Conservation (phyloP, 768 basidiomycete genomes). For the Imleria badia region DNA sequence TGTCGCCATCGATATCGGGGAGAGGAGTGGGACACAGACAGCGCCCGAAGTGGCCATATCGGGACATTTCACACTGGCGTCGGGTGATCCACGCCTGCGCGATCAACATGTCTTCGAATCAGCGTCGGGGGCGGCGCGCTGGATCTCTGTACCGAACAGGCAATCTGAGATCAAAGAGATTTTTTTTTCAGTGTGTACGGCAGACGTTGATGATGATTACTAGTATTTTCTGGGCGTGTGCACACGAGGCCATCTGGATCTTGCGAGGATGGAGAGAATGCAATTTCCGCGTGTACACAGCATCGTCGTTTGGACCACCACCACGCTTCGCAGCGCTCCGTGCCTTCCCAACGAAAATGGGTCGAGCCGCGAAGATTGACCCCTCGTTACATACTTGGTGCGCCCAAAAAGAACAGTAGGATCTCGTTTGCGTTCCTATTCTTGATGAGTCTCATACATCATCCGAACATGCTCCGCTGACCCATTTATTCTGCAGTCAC, state of each 20-base stretch:
- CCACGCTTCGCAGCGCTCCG: slow-evolving; percentile 16
- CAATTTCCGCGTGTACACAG: slow-evolving; percentile 35
- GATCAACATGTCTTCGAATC: background rate
- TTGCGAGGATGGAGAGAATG: slow-evolving; percentile 17
- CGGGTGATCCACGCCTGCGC: slow-evolving; percentile 4
- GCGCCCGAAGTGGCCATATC: slow-evolving; percentile 1
- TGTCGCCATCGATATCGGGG: slow-evolving; percentile 8
- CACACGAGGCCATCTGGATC: background rate
- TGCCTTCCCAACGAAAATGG: slow-evolving; percentile 10
- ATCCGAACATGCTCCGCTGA: slow-evolving; percentile 28
- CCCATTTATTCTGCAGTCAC: slow-evolving; percentile 32
- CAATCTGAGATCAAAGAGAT: background rate
- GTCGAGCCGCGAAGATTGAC: slow-evolving; percentile 31
- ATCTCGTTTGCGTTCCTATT: slow-evolving; percentile 24
- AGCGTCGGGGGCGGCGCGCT: background rate
- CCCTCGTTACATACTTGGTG: slow-evolving; percentile 19
- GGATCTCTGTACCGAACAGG: background rate
- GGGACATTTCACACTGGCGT: background rate
- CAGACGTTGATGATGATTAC: too few relatives aligned
- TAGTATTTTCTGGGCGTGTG: too few relatives aligned
- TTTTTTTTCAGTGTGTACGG: background rate
- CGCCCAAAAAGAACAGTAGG: slow-evolving; percentile 20
- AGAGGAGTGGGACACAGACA: background rate
- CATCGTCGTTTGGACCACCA: slow-evolving; percentile 9
- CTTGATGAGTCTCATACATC: slow-evolving; percentile 23